phyloP scores from a whole-genome alignment of 148 eudicot species.

The Amaranthus hypochondriacus region DNA sequence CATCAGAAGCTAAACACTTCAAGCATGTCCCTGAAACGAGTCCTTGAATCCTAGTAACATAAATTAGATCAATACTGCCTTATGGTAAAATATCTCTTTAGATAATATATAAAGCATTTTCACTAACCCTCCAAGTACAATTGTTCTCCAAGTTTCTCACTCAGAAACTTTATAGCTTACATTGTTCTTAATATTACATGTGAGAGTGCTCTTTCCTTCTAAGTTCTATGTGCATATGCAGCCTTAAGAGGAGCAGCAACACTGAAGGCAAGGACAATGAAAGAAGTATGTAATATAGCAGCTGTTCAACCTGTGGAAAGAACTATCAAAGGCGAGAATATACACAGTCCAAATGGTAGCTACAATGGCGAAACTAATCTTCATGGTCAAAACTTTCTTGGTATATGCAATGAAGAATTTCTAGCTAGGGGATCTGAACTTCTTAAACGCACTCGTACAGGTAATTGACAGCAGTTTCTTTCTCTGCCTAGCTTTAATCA shows the following conservation, averaged over 20 bases:
- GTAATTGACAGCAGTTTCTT: constrained; percentile 19
- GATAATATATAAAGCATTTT: too few relatives aligned
- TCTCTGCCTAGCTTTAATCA: not conserved
- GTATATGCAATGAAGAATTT: constrained; percentile 57
- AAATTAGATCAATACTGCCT: too few relatives aligned
- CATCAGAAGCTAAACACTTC: too few relatives aligned
- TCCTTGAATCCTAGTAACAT: too few relatives aligned
- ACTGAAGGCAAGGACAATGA: constrained; percentile 76
- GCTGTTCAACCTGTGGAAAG: constrained; percentile 66
- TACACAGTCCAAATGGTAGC: constrained; percentile 23
- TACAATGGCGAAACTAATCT: constrained; percentile 28
- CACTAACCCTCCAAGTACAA: too few relatives aligned
- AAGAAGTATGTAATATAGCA: constrained; percentile 78
- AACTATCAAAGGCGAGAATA: constrained; percentile 26
- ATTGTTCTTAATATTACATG: too few relatives aligned
- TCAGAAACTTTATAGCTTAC: too few relatives aligned
- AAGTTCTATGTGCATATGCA: constrained; percentile 11
- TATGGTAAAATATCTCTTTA: too few relatives aligned
- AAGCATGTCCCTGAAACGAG: too few relatives aligned
- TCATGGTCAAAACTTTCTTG: constrained; percentile 52
- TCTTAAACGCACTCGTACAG: constrained; percentile 85
- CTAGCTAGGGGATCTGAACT: constrained; percentile 79
- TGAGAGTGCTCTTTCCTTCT: too few relatives aligned
- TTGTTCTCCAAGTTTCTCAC: too few relatives aligned
- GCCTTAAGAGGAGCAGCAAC: constrained; percentile 90